These are phyloP conservation scores for Ophiostoma sp. DNA, from an alignment of 2,329 filamentous ascomycete genomes.

Conservation along the genomic window DNA sequence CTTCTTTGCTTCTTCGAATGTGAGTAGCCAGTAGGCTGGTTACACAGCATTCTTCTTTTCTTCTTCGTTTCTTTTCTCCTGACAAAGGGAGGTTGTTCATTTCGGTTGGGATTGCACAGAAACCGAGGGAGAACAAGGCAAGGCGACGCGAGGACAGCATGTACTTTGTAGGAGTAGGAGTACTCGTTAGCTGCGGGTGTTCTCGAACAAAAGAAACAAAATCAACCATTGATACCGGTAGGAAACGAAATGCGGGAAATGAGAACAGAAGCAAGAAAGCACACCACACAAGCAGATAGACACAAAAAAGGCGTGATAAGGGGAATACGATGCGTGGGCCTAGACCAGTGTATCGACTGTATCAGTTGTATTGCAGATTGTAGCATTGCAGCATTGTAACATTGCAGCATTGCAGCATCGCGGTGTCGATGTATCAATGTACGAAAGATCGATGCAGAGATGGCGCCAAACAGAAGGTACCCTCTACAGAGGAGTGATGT, in stretches of 20 bases:
- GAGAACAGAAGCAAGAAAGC: not conserved
- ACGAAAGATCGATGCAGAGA: not conserved
- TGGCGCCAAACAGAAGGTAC: not conserved
- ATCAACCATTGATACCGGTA: not conserved
- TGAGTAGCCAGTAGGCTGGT: not conserved
- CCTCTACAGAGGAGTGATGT: not conserved
- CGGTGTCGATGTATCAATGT: conserved; percentile 8
- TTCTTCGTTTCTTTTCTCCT: not conserved
- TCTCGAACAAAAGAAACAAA: not conserved
- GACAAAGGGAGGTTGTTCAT: not conserved
- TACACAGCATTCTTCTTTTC: conserved; percentile 12
- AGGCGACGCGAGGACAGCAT: not conserved
- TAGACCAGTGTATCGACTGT: not conserved
- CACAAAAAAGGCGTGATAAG: conserved; percentile 1
- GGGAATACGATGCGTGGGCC: not conserved
- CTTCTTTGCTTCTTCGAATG: not conserved
- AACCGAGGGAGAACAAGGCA: not conserved
- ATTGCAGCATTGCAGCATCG: not conserved
- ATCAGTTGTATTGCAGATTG: not conserved
- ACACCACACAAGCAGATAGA: not conserved
- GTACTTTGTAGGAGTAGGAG: too few species aligned
- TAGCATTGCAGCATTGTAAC: not conserved
- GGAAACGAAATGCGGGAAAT: not conserved
- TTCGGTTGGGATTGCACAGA: conserved; percentile 1
- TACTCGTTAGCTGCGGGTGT: not conserved